Evolutionary conservation across 495 filamentous ascomycete species (phyloP), one percentile per base, ranked within the genome.

Genomic region (Trichoderma erinaceum): DNA sequence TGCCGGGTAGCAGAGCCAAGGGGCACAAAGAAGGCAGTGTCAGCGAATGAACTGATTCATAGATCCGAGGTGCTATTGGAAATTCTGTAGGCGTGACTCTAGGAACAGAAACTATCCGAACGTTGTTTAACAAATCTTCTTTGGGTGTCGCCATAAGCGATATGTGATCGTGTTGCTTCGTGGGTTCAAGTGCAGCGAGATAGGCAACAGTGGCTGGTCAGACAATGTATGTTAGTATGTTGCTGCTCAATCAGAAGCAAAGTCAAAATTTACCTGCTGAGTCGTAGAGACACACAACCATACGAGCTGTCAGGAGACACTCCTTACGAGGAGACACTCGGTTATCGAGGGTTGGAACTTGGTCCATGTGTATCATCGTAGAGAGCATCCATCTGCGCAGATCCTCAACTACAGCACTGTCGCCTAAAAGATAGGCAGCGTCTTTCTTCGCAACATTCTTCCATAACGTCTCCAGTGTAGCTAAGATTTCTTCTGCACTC

Each of bases 281-380:
- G 71, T 82, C 80, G 61, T 80, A 82, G 10, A 81, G 71, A n/a
- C 78, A 78, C 3, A 82, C 70, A 35, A 77, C 74, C 43, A 71
- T 75, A 12, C 72, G 65, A 25, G 69, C 63, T n/a, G 67, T 72
- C n/a, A 27, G 32, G 29, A 56, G 41, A 3, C 16, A 16, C 25
- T 25, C 23, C 32, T 38, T 56, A 18, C 56, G 56, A 29, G 56
- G 56, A 3, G 10, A 13, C 27, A 29, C 4, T 32, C 12, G 23
- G 2, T 13, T 21, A 5, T 61, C 25, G 1, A 4, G 11, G 2
- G 56, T 61, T 27, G 25, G 56, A 61, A 29, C 23, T 11, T 23
- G 32, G 32, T 73, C 44, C 68, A 74, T 66, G 44, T 70, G 68
- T 16, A 71, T 69, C 27, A 81, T 69, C 0, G 78, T 78, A 21